Conservation (phyloP, 768 basidiomycete species). For the Podaxis sp. region DNA sequence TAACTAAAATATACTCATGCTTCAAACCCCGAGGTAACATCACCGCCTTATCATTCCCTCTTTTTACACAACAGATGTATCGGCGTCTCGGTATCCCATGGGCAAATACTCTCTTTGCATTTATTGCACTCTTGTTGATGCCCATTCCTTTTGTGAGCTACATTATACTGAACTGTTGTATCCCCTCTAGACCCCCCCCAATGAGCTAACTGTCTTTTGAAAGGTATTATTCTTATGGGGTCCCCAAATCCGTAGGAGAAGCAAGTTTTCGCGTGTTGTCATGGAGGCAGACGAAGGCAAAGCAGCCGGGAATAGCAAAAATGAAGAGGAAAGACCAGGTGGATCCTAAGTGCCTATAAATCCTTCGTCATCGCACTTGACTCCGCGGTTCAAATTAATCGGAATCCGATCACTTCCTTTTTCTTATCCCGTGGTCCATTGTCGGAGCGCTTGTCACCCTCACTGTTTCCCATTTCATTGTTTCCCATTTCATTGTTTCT, state of each 20-base stretch:
- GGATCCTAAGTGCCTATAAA: too few relatives aligned
- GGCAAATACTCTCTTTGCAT: conserved; percentile 48
- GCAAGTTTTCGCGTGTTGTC: conserved; percentile 29
- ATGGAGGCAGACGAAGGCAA: conserved; percentile 6
- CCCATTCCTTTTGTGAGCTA: conserved; percentile 45
- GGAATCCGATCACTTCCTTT: too few relatives aligned
- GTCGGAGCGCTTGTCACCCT: background rate
- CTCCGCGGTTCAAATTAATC: too few relatives aligned
- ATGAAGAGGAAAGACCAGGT: too few relatives aligned
- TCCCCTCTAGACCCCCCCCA: too few relatives aligned
- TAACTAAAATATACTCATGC: background rate
- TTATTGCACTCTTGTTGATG: conserved; percentile 41
- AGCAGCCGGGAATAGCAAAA: background rate
- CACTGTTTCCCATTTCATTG: background rate
- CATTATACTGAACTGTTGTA: background rate
- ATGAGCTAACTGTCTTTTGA: background rate
- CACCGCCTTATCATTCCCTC: conserved; percentile 43
- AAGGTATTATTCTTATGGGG: conserved; percentile 42
- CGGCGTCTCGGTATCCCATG: conserved; percentile 46
- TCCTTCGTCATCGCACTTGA: too few relatives aligned
- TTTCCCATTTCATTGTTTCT: background rate
- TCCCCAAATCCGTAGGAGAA: conserved; percentile 32
- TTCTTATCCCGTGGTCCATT: too few relatives aligned
- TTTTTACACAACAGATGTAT: conserved; percentile 58
- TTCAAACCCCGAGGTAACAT: conserved; percentile 32